These are phyloP conservation scores for Fusarium duplospermum DNA, from an alignment of 2,329 filamentous ascomycete species.

Conservation along the genomic window DNA sequence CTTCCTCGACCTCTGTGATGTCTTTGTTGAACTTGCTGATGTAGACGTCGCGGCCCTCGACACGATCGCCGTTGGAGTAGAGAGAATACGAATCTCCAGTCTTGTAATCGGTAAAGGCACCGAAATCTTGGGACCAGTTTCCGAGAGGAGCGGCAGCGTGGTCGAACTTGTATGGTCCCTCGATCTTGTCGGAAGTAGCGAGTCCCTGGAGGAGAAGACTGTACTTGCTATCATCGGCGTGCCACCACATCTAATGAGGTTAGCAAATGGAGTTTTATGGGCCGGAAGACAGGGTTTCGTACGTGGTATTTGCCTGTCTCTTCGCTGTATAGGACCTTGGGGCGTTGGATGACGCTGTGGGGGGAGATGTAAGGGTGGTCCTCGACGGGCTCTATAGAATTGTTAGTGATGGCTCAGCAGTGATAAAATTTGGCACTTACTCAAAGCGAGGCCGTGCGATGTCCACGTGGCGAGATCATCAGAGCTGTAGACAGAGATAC, in stretches of 20 bases:
- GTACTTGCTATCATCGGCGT: constrained; percentile 69
- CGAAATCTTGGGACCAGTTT: constrained; percentile 73
- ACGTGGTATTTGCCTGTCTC: constrained; percentile 67
- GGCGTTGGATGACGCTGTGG: constrained; percentile 69
- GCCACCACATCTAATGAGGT: constrained; percentile 66
- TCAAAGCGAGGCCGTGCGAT: constrained; percentile 65
- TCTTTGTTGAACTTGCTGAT: constrained; percentile 65
- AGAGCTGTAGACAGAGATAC: constrained; percentile 70
- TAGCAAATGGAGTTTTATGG: background rate
- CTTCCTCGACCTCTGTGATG: constrained; percentile 62
- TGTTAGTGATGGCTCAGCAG: background rate
- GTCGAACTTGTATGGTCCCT: constrained; percentile 66
- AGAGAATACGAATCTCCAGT: constrained; percentile 66
- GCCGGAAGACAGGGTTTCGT: constrained; percentile 13
- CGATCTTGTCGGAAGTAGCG: constrained; percentile 63
- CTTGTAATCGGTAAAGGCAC: constrained; percentile 70
- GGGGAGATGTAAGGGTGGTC: constrained; percentile 67
- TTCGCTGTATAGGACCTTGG: constrained; percentile 71
- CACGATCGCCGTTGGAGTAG: constrained; percentile 69
- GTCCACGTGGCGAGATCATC: constrained; percentile 70
- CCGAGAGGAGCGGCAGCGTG: constrained; percentile 66
- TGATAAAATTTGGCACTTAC: constrained; percentile 47
- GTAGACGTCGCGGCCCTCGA: constrained; percentile 68
- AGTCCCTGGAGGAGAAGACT: constrained; percentile 67
- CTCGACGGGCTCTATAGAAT: constrained; percentile 57